Conservation (phyloP, 225 moss, liverwort and hornwort genomes). For the Bryum argenteum region DNA sequence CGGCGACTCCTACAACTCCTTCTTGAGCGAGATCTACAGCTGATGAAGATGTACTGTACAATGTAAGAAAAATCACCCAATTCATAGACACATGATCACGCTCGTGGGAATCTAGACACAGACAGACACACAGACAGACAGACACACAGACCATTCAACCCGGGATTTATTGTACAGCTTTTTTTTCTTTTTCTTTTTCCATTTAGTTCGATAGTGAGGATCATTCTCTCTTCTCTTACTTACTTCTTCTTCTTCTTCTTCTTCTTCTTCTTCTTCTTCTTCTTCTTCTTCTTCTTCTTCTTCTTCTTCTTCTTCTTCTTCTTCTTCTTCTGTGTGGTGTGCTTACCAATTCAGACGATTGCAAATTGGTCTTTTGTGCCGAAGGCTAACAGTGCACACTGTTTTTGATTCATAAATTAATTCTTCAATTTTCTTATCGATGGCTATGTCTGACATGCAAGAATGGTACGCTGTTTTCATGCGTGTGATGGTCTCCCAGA, state of each 20-base stretch:
- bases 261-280: no score
- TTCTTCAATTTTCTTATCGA: background rate
- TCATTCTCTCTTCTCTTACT: no score
- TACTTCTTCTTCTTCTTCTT: conserved; percentile 22
- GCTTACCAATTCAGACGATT: conserved; percentile 41
- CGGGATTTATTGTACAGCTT: conserved; percentile 61
- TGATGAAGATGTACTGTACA: conserved; percentile 46
- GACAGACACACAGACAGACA: no score
- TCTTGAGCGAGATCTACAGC: conserved; percentile 60
- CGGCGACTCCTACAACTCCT: conserved; percentile 53
- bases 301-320: no score
- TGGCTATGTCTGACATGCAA: no score
- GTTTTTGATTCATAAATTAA: conserved; percentile 15
- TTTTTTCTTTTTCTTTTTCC: no score
- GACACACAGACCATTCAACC: no score
- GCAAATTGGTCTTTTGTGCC: conserved; percentile 47
- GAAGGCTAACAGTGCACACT: conserved; percentile 47
- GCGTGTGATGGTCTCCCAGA: conserved; percentile 44
- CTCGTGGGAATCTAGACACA: no score
- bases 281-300: no score
- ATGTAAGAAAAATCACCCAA: background rate
- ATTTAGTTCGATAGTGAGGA: conserved; percentile 34
- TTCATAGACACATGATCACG: no score
- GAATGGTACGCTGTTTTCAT: no score
- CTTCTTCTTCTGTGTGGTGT: conserved; percentile 32